A percentile compares a stretch with the other conserved stretches of the same genome.
Evolutionary conservation across 2,329 filamentous ascomycete genomes (phyloP).

Genomic region (Fusarium devonianum): DNA sequence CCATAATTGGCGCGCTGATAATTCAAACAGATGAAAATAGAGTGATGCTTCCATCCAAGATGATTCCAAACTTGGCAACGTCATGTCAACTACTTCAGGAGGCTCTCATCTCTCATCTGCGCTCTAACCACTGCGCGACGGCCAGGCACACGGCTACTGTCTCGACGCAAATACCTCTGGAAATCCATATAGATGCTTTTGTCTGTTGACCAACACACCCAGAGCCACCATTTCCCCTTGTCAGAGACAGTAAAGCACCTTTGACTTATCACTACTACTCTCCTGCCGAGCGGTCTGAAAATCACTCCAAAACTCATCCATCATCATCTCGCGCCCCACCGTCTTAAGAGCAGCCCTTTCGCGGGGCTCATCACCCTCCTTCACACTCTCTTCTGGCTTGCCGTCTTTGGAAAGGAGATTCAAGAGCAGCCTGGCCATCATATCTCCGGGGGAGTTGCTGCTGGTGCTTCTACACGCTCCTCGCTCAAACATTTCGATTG

Average conservation of each 20-base stretch:
- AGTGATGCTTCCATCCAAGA: too few species aligned
- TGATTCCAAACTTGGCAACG: too few species aligned
- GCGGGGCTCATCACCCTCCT: not conserved
- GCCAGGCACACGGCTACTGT: too few species aligned
- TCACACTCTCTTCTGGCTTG: not conserved
- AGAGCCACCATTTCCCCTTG: not conserved
- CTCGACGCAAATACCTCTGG: too few species aligned
- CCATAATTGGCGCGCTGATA: constrained; percentile 3
- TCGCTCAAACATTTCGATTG: not conserved
- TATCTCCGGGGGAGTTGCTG: not conserved
- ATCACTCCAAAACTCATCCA: not conserved
- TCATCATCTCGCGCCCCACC: not conserved
- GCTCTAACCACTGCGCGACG: too few species aligned
- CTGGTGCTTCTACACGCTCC: not conserved
- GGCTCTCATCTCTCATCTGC: too few species aligned
- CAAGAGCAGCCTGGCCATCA: constrained; percentile 7
- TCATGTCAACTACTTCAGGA: too few species aligned
- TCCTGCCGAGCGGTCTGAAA: not conserved
- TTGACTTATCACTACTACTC: not conserved
- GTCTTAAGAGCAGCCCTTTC: not conserved
- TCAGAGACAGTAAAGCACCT: not conserved
- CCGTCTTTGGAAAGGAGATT: not conserved
- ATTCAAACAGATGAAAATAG: not conserved
- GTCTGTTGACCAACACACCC: not conserved
- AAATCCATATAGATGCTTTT: too few species aligned